phyloP scores from a whole-genome alignment of 352 stramenopile genomes.

The Hyaloperonospora brassicae region DNA sequence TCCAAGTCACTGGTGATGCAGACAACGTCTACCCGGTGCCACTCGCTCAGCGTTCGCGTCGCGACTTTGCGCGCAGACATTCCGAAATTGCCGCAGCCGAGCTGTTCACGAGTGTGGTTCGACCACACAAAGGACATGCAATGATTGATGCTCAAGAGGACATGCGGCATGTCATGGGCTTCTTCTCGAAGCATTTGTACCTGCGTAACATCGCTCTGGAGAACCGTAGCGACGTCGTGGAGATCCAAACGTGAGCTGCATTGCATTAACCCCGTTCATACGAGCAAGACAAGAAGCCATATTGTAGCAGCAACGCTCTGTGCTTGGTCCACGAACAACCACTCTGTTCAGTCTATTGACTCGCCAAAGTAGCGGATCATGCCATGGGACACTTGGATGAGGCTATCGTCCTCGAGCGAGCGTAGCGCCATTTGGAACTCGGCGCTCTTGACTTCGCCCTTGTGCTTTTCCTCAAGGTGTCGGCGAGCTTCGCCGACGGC shows the following conservation, averaged over 20 bases:
- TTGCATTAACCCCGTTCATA: not conserved
- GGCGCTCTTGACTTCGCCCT: slow-evolving; percentile 63
- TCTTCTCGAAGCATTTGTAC: slow-evolving; percentile 46
- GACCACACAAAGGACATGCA: slow-evolving; percentile 33
- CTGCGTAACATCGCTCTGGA: slow-evolving; percentile 47
- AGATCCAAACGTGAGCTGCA: slow-evolving; percentile 28
- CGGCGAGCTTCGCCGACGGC: slow-evolving; percentile 80
- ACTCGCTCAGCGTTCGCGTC: slow-evolving; percentile 20
- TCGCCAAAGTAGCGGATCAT: slow-evolving; percentile 70
- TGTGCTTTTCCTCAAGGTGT: slow-evolving; percentile 80
- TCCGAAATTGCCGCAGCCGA: slow-evolving; percentile 16
- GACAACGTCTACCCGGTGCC: slow-evolving; percentile 36
- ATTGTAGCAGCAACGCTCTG: slow-evolving; percentile 1
- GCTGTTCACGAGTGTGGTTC: slow-evolving; percentile 22
- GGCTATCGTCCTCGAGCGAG: slow-evolving; percentile 86
- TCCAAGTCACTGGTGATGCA: slow-evolving; percentile 31
- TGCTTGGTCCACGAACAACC: slow-evolving; percentile 7
- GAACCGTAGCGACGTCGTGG: slow-evolving; percentile 44
- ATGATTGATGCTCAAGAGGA: slow-evolving; percentile 47
- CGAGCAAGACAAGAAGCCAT: not conserved
- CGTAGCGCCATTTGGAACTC: slow-evolving; percentile 87
- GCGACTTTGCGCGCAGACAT: slow-evolving; percentile 14
- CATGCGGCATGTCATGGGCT: slow-evolving; percentile 54
- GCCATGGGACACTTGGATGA: slow-evolving; percentile 90
- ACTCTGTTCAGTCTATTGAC: slow-evolving; percentile 17